Evolutionary conservation across 306 rosid genomes (phyloP).

Genomic region (Albizia julibrissin): DNA sequence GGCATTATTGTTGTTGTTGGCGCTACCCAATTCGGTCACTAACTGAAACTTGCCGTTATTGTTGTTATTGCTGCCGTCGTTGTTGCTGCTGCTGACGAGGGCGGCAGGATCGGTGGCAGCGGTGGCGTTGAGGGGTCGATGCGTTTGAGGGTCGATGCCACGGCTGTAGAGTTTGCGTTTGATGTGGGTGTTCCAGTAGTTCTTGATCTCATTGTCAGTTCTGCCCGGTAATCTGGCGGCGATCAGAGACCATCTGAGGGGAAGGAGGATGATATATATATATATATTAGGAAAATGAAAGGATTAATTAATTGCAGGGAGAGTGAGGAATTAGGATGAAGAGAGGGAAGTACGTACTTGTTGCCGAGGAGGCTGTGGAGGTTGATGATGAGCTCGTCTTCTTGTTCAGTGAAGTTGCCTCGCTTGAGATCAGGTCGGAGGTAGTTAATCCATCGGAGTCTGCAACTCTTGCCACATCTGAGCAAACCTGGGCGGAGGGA

Average conservation of each 20-base stretch:
- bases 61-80: background rate
- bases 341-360: slow-evolving; percentile 38
- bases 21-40: background rate
- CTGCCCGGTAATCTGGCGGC: slow-evolving; percentile 60
- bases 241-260: slow-evolving; percentile 59
- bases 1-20: background rate
- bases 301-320: no score
- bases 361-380: slow-evolving; percentile 64
- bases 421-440: slow-evolving; percentile 63
- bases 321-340: background rate
- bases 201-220: slow-evolving; percentile 71
- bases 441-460: slow-evolving; percentile 66
- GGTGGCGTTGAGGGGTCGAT: slow-evolving; percentile 33
- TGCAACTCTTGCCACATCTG: slow-evolving; percentile 74
- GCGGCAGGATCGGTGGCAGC: background rate
- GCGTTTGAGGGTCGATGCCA: slow-evolving; percentile 64
- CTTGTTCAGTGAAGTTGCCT: slow-evolving; percentile 56
- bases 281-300: no score
- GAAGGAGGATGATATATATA: no score
- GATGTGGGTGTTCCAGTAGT: slow-evolving; percentile 66
- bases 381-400: slow-evolving; percentile 56
- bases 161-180: slow-evolving; percentile 45
- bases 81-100: background rate
- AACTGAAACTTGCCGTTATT: background rate
- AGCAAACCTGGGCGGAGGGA: slow-evolving; percentile 43